Evolutionary conservation across 2,329 filamentous ascomycete genomes (phyloP).

Genomic region (Dactylellina haptotyla): DNA sequence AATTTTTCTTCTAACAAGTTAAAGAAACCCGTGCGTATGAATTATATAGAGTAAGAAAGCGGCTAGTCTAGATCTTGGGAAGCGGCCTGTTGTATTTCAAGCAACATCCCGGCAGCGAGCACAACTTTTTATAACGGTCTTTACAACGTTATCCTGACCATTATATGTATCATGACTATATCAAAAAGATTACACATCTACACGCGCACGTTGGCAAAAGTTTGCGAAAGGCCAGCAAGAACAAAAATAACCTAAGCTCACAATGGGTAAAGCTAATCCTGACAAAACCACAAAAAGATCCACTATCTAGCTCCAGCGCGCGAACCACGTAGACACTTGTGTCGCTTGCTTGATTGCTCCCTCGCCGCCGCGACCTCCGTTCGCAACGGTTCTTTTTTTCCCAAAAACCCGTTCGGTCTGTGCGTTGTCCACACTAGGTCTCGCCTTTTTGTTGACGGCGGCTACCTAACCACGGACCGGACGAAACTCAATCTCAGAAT

Average conservation of each 20-base stretch:
- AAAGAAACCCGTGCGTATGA: neutral
- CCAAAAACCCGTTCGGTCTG: neutral
- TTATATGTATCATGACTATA: conserved; percentile 5
- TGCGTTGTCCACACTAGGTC: conserved; percentile 16
- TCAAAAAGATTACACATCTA: too few relatives aligned
- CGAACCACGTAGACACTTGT: conserved; percentile 22
- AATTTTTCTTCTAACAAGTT: neutral
- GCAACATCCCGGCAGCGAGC: conserved; percentile 40
- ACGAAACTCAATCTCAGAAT: neutral
- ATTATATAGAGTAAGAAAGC: neutral
- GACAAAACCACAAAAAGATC: neutral
- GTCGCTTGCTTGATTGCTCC: too few relatives aligned
- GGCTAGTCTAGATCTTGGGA: neutral
- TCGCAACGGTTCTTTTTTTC: conserved; percentile 1
- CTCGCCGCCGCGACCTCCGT: neutral
- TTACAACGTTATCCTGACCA: conserved; percentile 6
- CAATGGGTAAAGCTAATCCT: neutral
- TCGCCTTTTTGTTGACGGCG: neutral
- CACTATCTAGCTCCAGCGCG: too few relatives aligned
- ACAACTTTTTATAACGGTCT: conserved; percentile 14
- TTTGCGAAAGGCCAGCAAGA: neutral
- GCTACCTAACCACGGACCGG: neutral
- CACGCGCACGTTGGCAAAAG: neutral
- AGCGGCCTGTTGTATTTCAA: conserved; percentile 36
- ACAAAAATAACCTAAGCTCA: conserved; percentile 10